phyloP scores from a whole-genome alignment of 768 basidiomycete species.

The Suillus americanus region DNA sequence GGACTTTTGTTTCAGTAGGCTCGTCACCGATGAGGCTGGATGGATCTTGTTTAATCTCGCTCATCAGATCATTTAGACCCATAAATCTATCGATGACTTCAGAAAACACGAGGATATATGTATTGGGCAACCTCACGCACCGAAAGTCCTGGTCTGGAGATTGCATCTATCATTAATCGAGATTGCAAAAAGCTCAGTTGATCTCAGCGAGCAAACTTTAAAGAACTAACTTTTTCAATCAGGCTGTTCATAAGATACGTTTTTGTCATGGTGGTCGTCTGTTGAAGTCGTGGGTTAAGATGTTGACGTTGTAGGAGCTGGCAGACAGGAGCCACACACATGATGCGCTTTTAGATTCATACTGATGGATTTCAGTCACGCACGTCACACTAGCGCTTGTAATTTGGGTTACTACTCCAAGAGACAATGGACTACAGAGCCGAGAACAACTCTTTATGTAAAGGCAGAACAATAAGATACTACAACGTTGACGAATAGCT shows the following conservation, averaged over 20 bases:
- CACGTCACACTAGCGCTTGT: not conserved
- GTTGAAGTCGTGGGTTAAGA: not conserved
- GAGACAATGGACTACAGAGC: not conserved
- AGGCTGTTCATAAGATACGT: conserved; percentile 82
- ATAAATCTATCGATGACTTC: conserved; percentile 68
- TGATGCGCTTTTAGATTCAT: not conserved
- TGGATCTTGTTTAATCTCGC: conserved; percentile 81
- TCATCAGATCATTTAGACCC: conserved; percentile 93
- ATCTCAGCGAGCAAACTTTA: conserved; percentile 6
- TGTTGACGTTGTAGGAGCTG: not conserved
- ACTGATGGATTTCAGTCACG: not conserved
- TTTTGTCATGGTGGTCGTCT: conserved; percentile 65
- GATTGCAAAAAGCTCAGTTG: not conserved
- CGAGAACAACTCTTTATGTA: not conserved
- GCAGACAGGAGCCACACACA: conserved; percentile 25
- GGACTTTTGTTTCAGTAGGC: conserved; percentile 76
- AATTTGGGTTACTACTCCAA: not conserved
- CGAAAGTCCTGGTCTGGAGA: conserved; percentile 90
- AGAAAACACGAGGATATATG: conserved; percentile 18
- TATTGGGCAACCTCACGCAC: conserved; percentile 38
- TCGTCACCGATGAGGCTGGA: conserved; percentile 82
- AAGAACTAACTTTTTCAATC: conserved; percentile 65
- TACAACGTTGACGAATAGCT: not conserved
- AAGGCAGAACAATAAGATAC: not conserved
- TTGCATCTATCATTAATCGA: conserved; percentile 61